phyloP scores from a whole-genome alignment of 768 basidiomycete species.

The Serendipita sp. region DNA sequence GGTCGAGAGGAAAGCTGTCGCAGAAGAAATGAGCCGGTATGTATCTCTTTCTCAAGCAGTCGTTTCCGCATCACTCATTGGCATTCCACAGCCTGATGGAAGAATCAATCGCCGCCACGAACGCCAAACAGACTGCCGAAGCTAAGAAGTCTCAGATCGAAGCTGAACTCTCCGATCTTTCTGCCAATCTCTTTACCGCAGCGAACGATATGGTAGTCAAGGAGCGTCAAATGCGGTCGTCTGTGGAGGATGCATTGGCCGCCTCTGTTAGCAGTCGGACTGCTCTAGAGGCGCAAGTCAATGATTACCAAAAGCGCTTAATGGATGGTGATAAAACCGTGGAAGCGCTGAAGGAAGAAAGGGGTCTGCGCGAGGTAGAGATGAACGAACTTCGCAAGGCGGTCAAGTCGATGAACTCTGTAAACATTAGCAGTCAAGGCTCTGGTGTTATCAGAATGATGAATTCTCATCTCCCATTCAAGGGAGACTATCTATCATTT shows the following conservation, averaged over 20 bases:
- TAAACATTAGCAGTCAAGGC: slow-evolving; percentile 4
- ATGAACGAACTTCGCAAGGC: slow-evolving; percentile 29
- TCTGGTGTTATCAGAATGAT: slow-evolving; percentile 32
- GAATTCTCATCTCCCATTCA: slow-evolving; percentile 57
- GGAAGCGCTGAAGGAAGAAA: slow-evolving; percentile 55
- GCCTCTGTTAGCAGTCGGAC: neutral
- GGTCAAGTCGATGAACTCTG: neutral
- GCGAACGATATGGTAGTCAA: slow-evolving; percentile 98
- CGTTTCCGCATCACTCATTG: too few species aligned
- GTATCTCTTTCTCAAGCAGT: neutral
- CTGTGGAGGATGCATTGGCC: neutral
- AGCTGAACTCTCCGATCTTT: slow-evolving; percentile 87
- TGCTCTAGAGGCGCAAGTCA: slow-evolving; percentile 11
- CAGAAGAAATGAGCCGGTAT: slow-evolving; percentile 64
- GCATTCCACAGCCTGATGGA: neutral
- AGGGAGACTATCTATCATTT: slow-evolving; percentile 58
- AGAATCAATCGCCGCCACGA: neutral
- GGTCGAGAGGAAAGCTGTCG: slow-evolving; percentile 84
- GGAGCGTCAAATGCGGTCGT: slow-evolving; percentile 50
- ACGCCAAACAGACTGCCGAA: slow-evolving; percentile 32
- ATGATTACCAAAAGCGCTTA: slow-evolving; percentile 53
- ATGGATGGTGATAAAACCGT: slow-evolving; percentile 65
- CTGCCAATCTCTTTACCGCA: slow-evolving; percentile 75
- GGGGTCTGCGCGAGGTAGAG: slow-evolving; percentile 41
- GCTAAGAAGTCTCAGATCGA: slow-evolving; percentile 69